Conservation (phyloP, 768 basidiomycete species). For the Phanerochaete carnosa region DNA sequence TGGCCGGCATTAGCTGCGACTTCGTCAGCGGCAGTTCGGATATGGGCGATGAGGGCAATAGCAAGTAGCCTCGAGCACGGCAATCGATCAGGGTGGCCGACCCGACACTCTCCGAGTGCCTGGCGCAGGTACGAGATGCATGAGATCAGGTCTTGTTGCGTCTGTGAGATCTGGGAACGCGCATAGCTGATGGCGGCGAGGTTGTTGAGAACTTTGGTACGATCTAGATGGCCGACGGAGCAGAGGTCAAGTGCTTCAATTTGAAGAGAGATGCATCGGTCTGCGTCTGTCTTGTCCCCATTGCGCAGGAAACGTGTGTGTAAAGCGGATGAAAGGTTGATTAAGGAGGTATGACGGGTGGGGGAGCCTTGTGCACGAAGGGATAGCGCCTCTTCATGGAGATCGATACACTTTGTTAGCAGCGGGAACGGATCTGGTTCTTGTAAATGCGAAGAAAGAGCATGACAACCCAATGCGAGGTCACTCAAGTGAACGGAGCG, state of each 20-base stretch:
- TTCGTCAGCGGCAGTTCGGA: not conserved
- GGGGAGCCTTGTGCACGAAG: too few species aligned
- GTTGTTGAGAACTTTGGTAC: not conserved
- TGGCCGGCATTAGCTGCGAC: too few species aligned
- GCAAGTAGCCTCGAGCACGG: not conserved
- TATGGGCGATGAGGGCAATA: not conserved
- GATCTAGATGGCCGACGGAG: not conserved
- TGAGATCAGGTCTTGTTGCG: not conserved
- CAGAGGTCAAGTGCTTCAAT: not conserved
- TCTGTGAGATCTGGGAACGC: not conserved
- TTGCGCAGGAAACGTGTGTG: too few species aligned
- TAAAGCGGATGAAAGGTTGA: too few species aligned
- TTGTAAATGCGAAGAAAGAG: too few species aligned
- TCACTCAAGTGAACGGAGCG: too few species aligned
- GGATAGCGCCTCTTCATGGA: too few species aligned
- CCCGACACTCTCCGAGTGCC: not conserved
- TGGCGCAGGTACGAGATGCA: not conserved
- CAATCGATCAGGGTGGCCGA: not conserved
- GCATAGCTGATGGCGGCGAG: not conserved
- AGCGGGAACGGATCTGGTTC: too few species aligned
- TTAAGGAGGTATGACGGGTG: too few species aligned
- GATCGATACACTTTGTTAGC: too few species aligned
- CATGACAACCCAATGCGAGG: too few species aligned
- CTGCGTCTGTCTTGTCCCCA: too few species aligned
- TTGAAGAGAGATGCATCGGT: not conserved